Evolutionary conservation across 805 yeast genomes (phyloP).

Genomic region (Cyberlindnera euphorbiiphila): DNA sequence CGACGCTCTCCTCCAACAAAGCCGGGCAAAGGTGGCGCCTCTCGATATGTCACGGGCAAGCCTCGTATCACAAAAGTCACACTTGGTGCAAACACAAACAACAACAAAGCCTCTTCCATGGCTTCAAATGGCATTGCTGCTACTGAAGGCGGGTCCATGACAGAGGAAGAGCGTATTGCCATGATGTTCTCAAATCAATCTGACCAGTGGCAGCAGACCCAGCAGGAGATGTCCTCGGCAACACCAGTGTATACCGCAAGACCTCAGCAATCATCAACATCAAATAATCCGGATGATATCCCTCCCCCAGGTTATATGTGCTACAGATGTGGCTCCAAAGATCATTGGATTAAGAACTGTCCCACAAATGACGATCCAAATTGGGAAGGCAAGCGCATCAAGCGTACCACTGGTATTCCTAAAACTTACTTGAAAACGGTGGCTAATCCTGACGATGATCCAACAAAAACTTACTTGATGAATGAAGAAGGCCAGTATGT

Average conservation of each 20-base stretch:
- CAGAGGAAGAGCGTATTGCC: constrained; percentile 85
- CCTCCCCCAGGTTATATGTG: constrained; percentile 98
- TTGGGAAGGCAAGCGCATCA: constrained; percentile 88
- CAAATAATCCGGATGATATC: constrained; percentile 52
- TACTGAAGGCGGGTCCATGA: constrained; percentile 23
- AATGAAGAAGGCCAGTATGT: constrained; percentile 96
- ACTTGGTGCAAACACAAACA: constrained; percentile 10
- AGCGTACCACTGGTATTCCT: constrained; percentile 97
- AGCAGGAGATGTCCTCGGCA: constrained; percentile 83
- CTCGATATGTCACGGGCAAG: constrained; percentile 69
- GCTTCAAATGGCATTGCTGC: constrained; percentile 3
- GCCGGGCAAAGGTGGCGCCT: constrained; percentile 47
- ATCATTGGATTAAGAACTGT: constrained; percentile 95
- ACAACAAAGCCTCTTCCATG: constrained; percentile 11
- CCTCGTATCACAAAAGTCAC: constrained; percentile 46
- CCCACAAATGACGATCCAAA: constrained; percentile 92
- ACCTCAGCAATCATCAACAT: constrained; percentile 25
- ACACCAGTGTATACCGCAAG: constrained; percentile 61
- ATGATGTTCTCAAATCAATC: constrained; percentile 92
- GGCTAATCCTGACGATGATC: constrained; percentile 70
- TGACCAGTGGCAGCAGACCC: constrained; percentile 93
- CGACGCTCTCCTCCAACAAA: constrained; percentile 68
- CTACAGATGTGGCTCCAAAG: constrained; percentile 92
- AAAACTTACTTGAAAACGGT: constrained; percentile 84
- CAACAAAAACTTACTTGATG: constrained; percentile 65